phyloP scores from a whole-genome alignment of 129 eudicot genomes.

The Flaveria robusta region DNA sequence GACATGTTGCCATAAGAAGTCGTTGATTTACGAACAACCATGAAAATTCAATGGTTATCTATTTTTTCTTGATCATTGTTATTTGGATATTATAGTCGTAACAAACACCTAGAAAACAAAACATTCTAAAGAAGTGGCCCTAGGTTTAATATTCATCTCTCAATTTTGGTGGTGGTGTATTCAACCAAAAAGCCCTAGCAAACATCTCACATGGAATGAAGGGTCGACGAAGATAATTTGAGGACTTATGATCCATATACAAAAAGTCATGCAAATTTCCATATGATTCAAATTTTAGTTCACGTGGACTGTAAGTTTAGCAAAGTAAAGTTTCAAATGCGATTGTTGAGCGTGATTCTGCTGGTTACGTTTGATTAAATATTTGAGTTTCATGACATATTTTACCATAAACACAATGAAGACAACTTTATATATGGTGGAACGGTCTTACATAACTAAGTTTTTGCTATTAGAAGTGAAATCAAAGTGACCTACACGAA shows the following conservation, averaged over 20 bases:
- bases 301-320: background rate
- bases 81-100: background rate
- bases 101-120: background rate
- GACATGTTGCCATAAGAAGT: background rate
- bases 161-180: background rate
- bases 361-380: no score
- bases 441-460: no score
- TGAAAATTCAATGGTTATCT: background rate
- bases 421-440: no score
- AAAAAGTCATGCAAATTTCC: background rate
- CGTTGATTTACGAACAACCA: background rate
- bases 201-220: constrained; percentile 6
- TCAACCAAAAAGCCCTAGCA: background rate
- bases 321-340: no score
- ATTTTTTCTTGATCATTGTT: background rate
- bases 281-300: background rate
- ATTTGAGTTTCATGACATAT: no score
- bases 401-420: no score
- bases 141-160: background rate
- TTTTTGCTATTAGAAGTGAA: no score
- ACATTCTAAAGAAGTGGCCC: background rate
- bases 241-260: background rate
- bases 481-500: constrained; percentile 11
- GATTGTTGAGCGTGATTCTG: no score
- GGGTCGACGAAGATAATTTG: background rate